Percentiles rank a stretch among this genome's conserved stretches.
Conservation (phyloP, 148 eudicot species). For the Linanthus parryae region DNA sequence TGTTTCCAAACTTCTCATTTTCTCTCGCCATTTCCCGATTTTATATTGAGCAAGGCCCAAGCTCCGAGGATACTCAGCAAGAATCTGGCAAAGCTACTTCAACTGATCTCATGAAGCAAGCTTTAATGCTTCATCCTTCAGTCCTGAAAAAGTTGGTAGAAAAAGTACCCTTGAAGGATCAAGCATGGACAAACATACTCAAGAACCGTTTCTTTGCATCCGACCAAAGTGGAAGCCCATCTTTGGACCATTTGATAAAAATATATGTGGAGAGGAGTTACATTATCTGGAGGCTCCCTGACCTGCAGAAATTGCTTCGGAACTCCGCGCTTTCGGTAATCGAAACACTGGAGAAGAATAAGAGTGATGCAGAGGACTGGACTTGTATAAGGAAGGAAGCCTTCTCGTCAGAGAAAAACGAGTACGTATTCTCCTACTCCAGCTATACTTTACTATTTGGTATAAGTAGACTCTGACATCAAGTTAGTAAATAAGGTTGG, state of each 20-base stretch:
- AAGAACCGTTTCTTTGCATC: constrained; percentile 45
- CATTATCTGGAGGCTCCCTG: constrained; percentile 95
- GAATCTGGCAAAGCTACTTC: constrained; percentile 45
- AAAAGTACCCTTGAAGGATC: constrained; percentile 88
- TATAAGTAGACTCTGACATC: too few species aligned
- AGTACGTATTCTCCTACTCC: constrained; percentile 71
- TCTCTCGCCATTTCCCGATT: constrained; percentile 83
- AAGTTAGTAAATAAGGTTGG: too few species aligned
- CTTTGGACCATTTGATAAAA: constrained; percentile 77
- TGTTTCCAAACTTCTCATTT: constrained; percentile 84
- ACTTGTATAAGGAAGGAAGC: constrained; percentile 93
- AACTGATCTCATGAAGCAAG: constrained; percentile 82
- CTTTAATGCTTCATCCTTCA: constrained; percentile 92
- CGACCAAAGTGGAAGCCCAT: constrained; percentile 62
- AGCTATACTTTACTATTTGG: too few species aligned
- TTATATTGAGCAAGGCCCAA: constrained; percentile 51
- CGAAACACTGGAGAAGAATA: constrained; percentile 43
- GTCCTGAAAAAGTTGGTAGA: constrained; percentile 66
- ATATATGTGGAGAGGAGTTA: constrained; percentile 89
- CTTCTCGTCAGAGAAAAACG: constrained; percentile 77
- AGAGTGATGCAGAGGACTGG: constrained; percentile 71
- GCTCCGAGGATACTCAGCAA: constrained; percentile 17
- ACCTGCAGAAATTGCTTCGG: constrained; percentile 65
- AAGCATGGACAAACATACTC: constrained; percentile 48
- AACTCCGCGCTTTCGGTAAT: constrained; percentile 61